Conservation (phyloP, 2,329 filamentous ascomycete genomes). For the Xylaria sp. region DNA sequence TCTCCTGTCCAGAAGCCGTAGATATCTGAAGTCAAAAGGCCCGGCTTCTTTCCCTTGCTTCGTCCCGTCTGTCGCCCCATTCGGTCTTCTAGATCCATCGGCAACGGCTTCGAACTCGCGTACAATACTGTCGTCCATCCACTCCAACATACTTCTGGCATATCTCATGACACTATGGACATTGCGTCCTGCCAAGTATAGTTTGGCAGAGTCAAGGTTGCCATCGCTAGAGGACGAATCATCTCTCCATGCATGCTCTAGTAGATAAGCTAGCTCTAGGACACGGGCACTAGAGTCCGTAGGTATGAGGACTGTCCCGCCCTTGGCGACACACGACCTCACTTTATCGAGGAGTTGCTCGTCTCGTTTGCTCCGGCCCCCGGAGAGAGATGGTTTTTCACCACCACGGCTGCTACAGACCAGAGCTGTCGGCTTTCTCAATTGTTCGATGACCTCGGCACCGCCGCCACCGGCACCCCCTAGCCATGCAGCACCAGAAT, state of each 20-base stretch:
- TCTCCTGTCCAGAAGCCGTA: conserved; percentile 84
- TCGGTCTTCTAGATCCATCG: conserved; percentile 59
- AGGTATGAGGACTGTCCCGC: conserved; percentile 91
- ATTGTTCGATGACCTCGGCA: conserved; percentile 90
- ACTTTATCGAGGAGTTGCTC: conserved; percentile 87
- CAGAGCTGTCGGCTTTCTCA: conserved; percentile 91
- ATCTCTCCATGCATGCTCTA: conserved; percentile 90
- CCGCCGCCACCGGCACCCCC: conserved; percentile 82
- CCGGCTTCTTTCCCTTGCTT: conserved; percentile 66
- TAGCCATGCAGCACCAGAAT: conserved; percentile 93
- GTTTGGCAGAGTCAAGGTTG: conserved; percentile 63
- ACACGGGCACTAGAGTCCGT: conserved; percentile 96
- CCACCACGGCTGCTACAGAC: conserved; percentile 90
- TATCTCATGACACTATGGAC: conserved; percentile 90
- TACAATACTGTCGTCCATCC: conserved; percentile 97
- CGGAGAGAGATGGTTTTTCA: conserved; percentile 74
- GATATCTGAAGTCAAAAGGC: conserved; percentile 89
- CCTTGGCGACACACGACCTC: conserved; percentile 78
- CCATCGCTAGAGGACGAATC: conserved; percentile 65
- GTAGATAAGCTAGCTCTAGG: conserved; percentile 87
- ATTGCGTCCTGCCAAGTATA: conserved; percentile 88
- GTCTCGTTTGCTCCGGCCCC: conserved; percentile 82
- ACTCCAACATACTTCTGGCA: conserved; percentile 94
- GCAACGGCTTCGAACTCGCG: conserved; percentile 85
- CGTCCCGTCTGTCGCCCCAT: conserved; percentile 57